Base-by-base conservation (phyloP, 345 rosid genomes). In the Camelina hispida region DNA sequence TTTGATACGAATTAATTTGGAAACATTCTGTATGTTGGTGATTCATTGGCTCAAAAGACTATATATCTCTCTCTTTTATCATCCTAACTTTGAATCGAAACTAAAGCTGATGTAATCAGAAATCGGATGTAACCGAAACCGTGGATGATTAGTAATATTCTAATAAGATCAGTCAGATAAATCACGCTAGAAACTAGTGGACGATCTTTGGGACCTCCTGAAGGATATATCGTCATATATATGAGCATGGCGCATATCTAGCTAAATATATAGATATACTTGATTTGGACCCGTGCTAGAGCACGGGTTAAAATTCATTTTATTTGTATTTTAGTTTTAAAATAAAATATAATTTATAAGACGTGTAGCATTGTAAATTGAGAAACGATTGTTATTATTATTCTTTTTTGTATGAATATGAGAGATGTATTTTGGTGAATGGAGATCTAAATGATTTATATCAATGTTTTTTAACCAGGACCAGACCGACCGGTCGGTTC, bases 111-210 rank as follows among this genome's bases (percentile, higher is more conserved):
- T 76, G 71, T 20, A 62, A 62, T 54, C 42, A 55, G 34, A 62
- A 63, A 77, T 55, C 25, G 25, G 69, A 69, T 69, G 66, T 56
- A 77, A 77, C 62, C 76, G 76, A 77, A 77, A 77, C 71, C 71
- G 80, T 70, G 71, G 61, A 47, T 77, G 61, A 64, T 71, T 70
- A 77, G 54, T 70, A 56, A 13, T 70, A 70, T 55, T 77, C 66
- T 62, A 63, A 55, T 9, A 56, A 15, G 66, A 77, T 47, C 71
- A 46, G 35, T 63, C 13, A 55, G 17, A 13, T 55, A 48, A 69
- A 76, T 55, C 32, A 50, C 48, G 57, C 55, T 42, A 42, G 11
- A 69, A 62, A 76, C 28, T 63, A 77, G 75, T 77, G 75, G 75
- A 14, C 75, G 20, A 62, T 9, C n/a, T 62, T 56, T 55, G 71